Evolutionary conservation across 768 basidiomycete genomes (phyloP), one percentile per base, ranked within the genome.

Genomic region (Hygrophorus russula): DNA sequence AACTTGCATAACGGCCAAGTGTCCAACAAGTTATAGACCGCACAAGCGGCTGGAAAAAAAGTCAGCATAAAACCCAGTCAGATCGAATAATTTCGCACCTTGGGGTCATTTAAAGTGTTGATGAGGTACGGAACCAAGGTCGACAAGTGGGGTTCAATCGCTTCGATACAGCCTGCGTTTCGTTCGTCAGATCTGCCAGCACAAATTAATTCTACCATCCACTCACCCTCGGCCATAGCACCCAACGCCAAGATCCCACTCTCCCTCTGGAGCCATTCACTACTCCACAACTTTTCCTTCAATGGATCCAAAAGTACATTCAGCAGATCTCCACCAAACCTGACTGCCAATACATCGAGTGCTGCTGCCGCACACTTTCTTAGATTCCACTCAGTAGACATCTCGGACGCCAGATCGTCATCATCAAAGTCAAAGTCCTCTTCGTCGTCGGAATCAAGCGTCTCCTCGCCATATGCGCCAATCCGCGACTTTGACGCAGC

Each of bases 11-110:
- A 40, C 96, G 82, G 12, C 96, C 94, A n/a, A 99, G 72, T 0
- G 94, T 97, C 96, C 96, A 99, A 60, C 96, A 99, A 12, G 93
- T 91, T 55, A 99, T 99, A 2, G 96, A 97, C 45, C 96, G 82
- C 7, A 99, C 89, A 32, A 98, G 82, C 14, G 96, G 94, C 89
- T 94, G 59, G 19, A 41, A 31, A 46, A 5, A 44, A 18, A 39
- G 46, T 43, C 4, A 41, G 18, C 47, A 44, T 49, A 28, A 29
- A 35, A 32, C 35, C 45, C 42, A 36, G 37, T 45, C 31, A 44
- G 12, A 11, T 29, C n/a, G 41, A 49, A 47, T 30, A 35, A 41
- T 5, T 15, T 53, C 65, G 46, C 55, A 88, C 93, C 79, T 97
- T 97, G 31, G 87, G 73, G 62, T 99, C 92, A 46, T 82, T 84